Conservation (phyloP, 2,329 filamentous ascomycete species). For the Coleophoma crateriformis region DNA sequence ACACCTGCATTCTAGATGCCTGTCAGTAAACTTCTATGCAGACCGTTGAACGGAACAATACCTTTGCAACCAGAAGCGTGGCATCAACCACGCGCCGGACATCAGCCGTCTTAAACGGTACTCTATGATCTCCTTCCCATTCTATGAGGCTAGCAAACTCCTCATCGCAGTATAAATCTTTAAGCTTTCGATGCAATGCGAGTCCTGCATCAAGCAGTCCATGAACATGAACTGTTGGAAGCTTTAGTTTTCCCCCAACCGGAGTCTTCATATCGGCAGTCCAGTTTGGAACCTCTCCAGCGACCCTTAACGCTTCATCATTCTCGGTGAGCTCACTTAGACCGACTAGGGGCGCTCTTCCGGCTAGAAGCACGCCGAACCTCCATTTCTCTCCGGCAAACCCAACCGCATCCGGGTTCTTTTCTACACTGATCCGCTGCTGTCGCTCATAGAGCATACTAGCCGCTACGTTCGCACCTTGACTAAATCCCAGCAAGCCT, state of each 20-base stretch:
- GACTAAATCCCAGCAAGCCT: conserved; percentile 60
- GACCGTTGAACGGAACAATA: too few species aligned
- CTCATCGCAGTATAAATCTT: conserved; percentile 53
- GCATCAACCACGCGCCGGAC: conserved; percentile 47
- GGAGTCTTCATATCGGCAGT: conserved; percentile 30
- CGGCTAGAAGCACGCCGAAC: conserved; percentile 59
- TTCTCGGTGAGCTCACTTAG: conserved; percentile 31
- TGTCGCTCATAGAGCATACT: conserved; percentile 59
- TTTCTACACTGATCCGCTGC: conserved; percentile 22
- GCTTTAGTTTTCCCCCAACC: conserved; percentile 39
- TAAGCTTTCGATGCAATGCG: conserved; percentile 48
- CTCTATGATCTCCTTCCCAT: conserved; percentile 68
- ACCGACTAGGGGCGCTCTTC: conserved; percentile 52
- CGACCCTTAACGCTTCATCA: conserved; percentile 5
- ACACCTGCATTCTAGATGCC: too few species aligned
- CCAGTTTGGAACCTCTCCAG: conserved; percentile 19
- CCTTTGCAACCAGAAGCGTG: too few species aligned
- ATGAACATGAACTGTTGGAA: conserved; percentile 65
- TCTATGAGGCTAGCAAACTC: conserved; percentile 53
- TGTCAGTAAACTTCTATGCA: too few species aligned
- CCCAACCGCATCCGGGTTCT: background rate
- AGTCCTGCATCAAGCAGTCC: conserved; percentile 56
- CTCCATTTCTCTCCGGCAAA: conserved; percentile 35
- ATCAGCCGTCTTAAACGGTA: conserved; percentile 64
- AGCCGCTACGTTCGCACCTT: conserved; percentile 57